Percentiles rank a stretch among this genome's conserved stretches.
Evolutionary conservation across 805 yeast genomes (phyloP).

Genomic region (Yarrowia sp.): DNA sequence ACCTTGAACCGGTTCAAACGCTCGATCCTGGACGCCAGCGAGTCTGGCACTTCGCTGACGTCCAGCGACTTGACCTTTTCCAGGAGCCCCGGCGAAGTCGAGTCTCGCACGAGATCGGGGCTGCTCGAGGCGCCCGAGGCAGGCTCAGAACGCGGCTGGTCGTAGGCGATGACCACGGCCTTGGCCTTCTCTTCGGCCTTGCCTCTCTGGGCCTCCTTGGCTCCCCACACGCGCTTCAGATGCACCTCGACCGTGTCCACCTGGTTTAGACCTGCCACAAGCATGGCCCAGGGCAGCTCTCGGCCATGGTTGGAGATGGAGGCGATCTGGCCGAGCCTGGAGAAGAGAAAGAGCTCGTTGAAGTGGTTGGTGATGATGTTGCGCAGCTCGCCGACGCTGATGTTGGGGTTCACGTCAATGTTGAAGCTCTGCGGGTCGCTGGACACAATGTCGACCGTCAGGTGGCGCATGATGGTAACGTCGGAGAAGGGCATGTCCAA

Average conservation of each 20-base stretch:
- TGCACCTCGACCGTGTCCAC: constrained; percentile 1
- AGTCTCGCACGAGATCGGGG: not conserved
- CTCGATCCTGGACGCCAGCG: too few species aligned
- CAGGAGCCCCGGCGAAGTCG: not conserved
- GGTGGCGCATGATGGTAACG: not conserved
- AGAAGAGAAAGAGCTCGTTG: constrained; percentile 3
- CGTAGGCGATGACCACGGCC: not conserved
- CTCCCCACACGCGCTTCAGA: not conserved
- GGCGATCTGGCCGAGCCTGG: not conserved
- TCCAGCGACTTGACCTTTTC: not conserved
- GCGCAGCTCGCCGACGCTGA: not conserved
- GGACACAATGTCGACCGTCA: constrained; percentile 1
- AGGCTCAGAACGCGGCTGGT: not conserved
- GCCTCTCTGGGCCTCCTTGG: not conserved
- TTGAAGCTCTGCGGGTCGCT: constrained; percentile 10
- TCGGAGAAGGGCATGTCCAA: constrained; percentile 2
- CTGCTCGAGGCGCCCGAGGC: not conserved
- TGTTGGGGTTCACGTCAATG: not conserved
- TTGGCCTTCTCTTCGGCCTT: not conserved
- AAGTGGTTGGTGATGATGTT: not conserved
- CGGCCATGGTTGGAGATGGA: not conserved
- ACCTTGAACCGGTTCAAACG: not conserved
- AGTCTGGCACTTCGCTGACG: not conserved
- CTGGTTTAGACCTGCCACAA: constrained; percentile 10
- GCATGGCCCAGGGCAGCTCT: not conserved